phyloP scores from a whole-genome alignment of 2,329 filamentous ascomycete species.

The Fusarium globosum region DNA sequence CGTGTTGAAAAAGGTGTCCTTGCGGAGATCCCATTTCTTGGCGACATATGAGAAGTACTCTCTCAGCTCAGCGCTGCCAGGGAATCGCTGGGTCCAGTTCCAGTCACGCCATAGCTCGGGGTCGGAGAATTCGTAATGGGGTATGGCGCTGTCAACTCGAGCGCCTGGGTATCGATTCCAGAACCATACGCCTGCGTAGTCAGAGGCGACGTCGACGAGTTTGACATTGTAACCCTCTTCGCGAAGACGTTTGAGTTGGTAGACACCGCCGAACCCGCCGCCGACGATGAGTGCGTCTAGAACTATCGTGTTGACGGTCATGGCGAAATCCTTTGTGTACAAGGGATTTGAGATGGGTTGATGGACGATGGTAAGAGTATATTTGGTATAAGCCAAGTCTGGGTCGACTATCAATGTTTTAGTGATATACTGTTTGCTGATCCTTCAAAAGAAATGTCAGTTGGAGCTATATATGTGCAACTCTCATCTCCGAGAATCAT shows the following conservation, averaged over 20 bases:
- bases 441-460: fast-evolving
- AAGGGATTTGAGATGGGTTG: neutral
- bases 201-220: neutral
- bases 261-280: neutral
- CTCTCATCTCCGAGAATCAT: fast-evolving
- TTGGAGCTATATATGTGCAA: neutral
- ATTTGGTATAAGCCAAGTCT: neutral
- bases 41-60: conserved; percentile 1
- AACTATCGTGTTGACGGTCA: neutral
- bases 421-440: neutral
- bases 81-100: neutral
- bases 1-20: conserved; percentile 39
- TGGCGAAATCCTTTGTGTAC: fast-evolving
- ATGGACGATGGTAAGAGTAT: too few relatives aligned
- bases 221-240: neutral
- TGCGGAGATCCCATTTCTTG: conserved; percentile 5
- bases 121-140: neutral
- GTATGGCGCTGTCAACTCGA: neutral
- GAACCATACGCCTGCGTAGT: neutral
- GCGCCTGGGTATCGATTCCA: neutral
- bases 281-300: neutral
- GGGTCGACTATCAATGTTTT: neutral
- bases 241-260: neutral
- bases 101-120: neutral
- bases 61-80: neutral